Evolutionary conservation across 176 grass and related monocot species (phyloP).

Genomic region (Panicum miliaceum): DNA sequence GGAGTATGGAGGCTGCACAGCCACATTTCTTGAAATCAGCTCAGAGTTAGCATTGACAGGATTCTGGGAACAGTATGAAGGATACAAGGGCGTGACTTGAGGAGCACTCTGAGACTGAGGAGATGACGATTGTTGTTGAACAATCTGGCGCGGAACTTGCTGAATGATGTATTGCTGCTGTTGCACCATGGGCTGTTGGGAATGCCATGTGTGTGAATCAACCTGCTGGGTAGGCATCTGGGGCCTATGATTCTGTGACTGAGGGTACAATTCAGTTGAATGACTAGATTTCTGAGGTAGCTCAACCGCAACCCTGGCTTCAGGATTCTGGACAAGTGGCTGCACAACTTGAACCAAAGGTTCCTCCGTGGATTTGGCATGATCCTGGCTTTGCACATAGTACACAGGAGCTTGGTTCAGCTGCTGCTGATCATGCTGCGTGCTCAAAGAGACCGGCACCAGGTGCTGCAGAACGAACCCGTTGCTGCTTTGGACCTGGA

Average conservation of each 20-base stretch:
- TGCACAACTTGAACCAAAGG: constrained; percentile 63
- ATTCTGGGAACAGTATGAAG: constrained; percentile 64
- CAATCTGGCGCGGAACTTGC: constrained; percentile 47
- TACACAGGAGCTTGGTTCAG: constrained; percentile 55
- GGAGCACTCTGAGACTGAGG: constrained; percentile 67
- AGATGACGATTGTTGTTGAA: constrained; percentile 55
- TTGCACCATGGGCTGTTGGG: constrained; percentile 51
- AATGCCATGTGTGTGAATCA: constrained; percentile 53
- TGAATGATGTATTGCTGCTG: constrained; percentile 62
- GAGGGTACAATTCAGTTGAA: constrained; percentile 43
- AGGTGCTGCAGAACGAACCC: constrained; percentile 62
- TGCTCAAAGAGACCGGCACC: constrained; percentile 45
- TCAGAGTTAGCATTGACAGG: constrained; percentile 62
- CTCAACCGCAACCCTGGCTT: constrained; percentile 50
- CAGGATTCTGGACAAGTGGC: constrained; percentile 57
- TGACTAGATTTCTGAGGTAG: constrained; percentile 47
- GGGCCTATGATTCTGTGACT: constrained; percentile 52
- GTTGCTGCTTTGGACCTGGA: constrained; percentile 45
- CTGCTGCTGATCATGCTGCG: constrained; percentile 59
- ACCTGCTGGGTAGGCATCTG: constrained; percentile 58
- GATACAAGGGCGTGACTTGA: constrained; percentile 71
- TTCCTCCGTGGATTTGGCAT: constrained; percentile 41
- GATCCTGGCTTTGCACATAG: constrained; percentile 54
- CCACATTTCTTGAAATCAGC: constrained; percentile 54
- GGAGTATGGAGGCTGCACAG: constrained; percentile 57